Evolutionary conservation across 1,284 basidiomycete genomes (phyloP).

Genomic region (Marasmius oreades): DNA sequence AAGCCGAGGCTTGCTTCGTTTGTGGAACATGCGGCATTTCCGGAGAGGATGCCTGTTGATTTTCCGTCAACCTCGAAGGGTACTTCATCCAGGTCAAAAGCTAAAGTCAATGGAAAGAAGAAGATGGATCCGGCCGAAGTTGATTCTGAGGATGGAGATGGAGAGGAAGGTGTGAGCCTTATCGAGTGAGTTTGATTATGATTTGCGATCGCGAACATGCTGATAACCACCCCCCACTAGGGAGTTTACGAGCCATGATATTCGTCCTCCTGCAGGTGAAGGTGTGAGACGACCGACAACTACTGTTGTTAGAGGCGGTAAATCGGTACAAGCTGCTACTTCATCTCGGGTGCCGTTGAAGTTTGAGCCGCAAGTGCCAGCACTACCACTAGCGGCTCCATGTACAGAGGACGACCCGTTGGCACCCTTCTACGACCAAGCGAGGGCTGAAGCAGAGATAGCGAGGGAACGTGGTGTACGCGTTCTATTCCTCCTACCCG

Average conservation of each 20-base stretch:
- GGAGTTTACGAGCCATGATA: neutral
- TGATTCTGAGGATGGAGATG: neutral
- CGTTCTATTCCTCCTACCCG: conserved; percentile 1
- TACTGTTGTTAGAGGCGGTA: neutral
- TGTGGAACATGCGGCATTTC: conserved; percentile 5
- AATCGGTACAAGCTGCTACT: neutral
- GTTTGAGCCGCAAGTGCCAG: neutral
- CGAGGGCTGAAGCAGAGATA: conserved; percentile 43
- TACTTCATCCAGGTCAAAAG: neutral
- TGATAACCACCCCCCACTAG: neutral
- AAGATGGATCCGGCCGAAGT: neutral
- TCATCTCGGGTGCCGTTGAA: conserved; percentile 9
- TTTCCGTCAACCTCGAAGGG: neutral
- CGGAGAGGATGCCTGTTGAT: neutral
- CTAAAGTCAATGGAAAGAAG: neutral
- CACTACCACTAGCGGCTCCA: conserved; percentile 2
- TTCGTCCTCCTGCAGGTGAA: neutral
- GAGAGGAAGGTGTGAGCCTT: neutral
- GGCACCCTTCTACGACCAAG: conserved; percentile 57
- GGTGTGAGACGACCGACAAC: neutral
- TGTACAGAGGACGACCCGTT: conserved; percentile 57
- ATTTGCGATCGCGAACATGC: neutral
- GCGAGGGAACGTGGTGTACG: conserved; percentile 31
- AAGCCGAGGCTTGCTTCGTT: neutral
- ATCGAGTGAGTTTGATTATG: neutral